These are phyloP conservation scores for Chlorella sp. DNA, from an alignment of 139 green algal species.

Conservation along the genomic window DNA sequence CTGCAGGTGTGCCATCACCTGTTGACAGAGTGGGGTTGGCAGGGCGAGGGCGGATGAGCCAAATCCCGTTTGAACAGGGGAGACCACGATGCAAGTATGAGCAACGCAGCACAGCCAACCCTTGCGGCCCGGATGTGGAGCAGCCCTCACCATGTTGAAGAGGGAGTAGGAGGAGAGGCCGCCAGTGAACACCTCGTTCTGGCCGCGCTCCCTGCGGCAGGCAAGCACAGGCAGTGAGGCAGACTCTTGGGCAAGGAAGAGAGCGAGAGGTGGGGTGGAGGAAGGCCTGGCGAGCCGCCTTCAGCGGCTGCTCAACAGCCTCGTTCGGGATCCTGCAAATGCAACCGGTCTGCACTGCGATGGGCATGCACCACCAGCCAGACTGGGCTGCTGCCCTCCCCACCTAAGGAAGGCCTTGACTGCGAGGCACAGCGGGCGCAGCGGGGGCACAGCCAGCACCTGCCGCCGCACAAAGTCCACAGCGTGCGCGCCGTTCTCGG, in stretches of 20 bases:
- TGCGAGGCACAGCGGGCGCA: slow-evolving; percentile 76
- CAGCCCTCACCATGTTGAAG: slow-evolving; percentile 64
- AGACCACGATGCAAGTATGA: too few species aligned
- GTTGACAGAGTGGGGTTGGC: neutral
- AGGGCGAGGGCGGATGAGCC: too few species aligned
- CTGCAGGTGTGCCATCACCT: slow-evolving; percentile 74
- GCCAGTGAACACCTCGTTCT: slow-evolving; percentile 83
- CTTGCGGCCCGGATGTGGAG: too few species aligned
- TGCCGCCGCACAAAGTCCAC: slow-evolving; percentile 63
- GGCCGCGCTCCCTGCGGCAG: slow-evolving; percentile 47
- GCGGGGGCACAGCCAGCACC: slow-evolving; percentile 57
- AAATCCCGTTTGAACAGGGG: too few species aligned
- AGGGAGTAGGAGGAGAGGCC: slow-evolving; percentile 80
- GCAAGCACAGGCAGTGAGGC: too few species aligned
- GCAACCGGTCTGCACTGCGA: too few species aligned
- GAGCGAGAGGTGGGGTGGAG: too few species aligned
- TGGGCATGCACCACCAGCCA: too few species aligned
- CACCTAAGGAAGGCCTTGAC: slow-evolving; percentile 70
- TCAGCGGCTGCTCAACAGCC: too few species aligned
- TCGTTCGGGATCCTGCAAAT: too few species aligned
- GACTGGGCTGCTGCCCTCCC: neutral
- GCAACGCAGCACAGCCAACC: neutral
- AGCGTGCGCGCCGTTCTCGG: slow-evolving; percentile 71
- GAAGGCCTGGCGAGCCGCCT: too few species aligned
- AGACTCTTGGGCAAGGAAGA: neutral